Conservation (phyloP, 208 protist species). For the Leishmania mexicana region DNA sequence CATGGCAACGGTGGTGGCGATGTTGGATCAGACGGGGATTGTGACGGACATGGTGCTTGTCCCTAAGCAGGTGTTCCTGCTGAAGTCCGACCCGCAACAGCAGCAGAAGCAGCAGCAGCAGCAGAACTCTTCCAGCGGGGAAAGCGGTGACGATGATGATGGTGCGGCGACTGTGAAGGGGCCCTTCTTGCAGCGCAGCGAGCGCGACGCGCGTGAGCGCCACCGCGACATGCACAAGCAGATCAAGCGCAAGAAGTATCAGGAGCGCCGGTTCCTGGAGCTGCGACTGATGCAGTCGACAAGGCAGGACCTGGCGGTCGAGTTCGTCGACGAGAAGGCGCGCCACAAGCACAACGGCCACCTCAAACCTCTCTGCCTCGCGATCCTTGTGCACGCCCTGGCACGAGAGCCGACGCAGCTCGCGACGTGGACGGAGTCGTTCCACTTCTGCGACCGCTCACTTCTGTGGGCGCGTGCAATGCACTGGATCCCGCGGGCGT, state of each 20-base stretch:
- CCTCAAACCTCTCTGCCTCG: slow-evolving; percentile 71
- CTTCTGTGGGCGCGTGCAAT: slow-evolving; percentile 64
- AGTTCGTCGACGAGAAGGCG: slow-evolving; percentile 68
- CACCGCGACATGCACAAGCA: slow-evolving; percentile 65
- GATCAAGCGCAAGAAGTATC: slow-evolving; percentile 80
- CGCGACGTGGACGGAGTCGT: slow-evolving; percentile 86
- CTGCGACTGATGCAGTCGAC: slow-evolving; percentile 55
- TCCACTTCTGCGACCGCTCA: slow-evolving; percentile 83
- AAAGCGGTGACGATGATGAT: slow-evolving; percentile 39
- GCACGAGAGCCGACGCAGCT: slow-evolving; percentile 55
- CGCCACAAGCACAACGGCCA: slow-evolving; percentile 42
- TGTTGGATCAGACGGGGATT: slow-evolving; percentile 83
- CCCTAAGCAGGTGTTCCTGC: slow-evolving; percentile 69
- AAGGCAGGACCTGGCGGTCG: slow-evolving; percentile 68
- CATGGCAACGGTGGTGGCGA: slow-evolving; percentile 83
- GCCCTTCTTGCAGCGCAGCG: slow-evolving; percentile 37
- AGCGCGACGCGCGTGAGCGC: slow-evolving; percentile 53
- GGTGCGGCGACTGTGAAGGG: slow-evolving; percentile 3
- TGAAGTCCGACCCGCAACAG: slow-evolving; percentile 35
- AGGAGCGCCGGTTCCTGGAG: slow-evolving; percentile 76
- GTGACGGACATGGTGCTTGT: slow-evolving; percentile 92
- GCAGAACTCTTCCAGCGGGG: slow-evolving; percentile 56
- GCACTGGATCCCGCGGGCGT: slow-evolving; percentile 85
- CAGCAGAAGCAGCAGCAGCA: slow-evolving; percentile 31
- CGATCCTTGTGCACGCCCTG: slow-evolving; percentile 70